A percentile compares a stretch with the other conserved stretches of the same genome.
Evolutionary conservation across 306 rosid genomes (phyloP).

Genomic region (Vigna reflexopilosa): DNA sequence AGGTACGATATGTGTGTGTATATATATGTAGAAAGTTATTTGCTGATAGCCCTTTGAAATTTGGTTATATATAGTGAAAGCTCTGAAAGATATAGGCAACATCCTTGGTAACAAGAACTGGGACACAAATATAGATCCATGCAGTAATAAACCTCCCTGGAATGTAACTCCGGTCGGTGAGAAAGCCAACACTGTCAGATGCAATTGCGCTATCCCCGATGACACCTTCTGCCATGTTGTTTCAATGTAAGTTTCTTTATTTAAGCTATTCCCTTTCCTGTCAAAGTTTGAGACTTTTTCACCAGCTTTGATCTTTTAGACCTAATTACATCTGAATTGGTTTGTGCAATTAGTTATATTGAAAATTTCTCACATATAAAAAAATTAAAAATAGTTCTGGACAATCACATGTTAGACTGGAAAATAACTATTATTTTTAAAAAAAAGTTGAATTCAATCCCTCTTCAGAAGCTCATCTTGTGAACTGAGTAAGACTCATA

Average conservation of each 20-base stretch:
- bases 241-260: constrained; percentile 1
- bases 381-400: too few relatives aligned
- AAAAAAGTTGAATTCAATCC: too few relatives aligned
- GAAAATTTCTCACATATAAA: too few relatives aligned
- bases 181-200: background rate
- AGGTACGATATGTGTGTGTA: background rate
- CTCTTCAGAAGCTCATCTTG: too few relatives aligned
- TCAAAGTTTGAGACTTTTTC: too few relatives aligned
- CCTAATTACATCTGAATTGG: too few relatives aligned
- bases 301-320: too few relatives aligned
- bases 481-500: too few relatives aligned
- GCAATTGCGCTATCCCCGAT: constrained; percentile 27
- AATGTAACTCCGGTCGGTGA: fast-evolving
- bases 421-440: too few relatives aligned
- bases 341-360: too few relatives aligned
- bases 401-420: too few relatives aligned
- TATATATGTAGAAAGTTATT: background rate
- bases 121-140: constrained; percentile 59
- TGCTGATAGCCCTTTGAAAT: background rate
- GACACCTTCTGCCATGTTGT: constrained; percentile 37
- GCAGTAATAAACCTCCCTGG: constrained; percentile 33
- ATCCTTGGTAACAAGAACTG: constrained; percentile 58
- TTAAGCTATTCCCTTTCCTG: too few relatives aligned
- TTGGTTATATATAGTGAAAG: constrained; percentile 40
- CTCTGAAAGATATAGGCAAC: constrained; percentile 49